Conservation (phyloP, 2,329 filamentous ascomycete species). For the Colletotrichum neosansevieriae region DNA sequence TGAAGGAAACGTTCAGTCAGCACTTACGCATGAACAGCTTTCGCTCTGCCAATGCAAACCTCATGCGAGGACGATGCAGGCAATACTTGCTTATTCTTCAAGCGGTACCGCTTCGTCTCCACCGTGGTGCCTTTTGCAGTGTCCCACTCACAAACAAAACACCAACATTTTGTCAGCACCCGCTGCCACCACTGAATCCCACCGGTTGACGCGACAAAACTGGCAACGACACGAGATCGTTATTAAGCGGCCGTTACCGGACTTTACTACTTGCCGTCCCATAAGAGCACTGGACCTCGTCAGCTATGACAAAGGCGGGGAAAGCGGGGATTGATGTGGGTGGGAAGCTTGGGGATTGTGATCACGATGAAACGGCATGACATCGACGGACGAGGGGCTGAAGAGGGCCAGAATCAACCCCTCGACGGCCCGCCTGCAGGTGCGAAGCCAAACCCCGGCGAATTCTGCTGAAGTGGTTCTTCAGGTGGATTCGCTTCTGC, state of each 20-base stretch:
- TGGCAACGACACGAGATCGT: neutral
- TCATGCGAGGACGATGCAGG: neutral
- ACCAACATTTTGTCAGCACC: neutral
- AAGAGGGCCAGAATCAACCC: neutral
- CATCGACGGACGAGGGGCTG: constrained; percentile 18
- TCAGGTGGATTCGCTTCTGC: neutral
- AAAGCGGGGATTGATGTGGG: constrained; percentile 40
- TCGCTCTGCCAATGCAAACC: too few species aligned
- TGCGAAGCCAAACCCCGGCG: neutral
- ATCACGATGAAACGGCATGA: constrained; percentile 32
- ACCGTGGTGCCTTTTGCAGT: constrained; percentile 1
- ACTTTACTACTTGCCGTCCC: neutral
- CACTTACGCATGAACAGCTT: neutral
- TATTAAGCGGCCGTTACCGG: constrained; percentile 2
- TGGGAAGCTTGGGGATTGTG: constrained; percentile 13
- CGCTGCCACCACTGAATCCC: neutral
- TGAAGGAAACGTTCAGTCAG: neutral
- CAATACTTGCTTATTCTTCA: constrained; percentile 7
- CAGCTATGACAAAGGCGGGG: constrained; percentile 52
- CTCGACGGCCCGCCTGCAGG: neutral
- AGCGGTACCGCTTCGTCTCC: neutral
- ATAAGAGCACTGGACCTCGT: constrained; percentile 36
- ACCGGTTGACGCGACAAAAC: neutral
- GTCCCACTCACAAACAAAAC: neutral
- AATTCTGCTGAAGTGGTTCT: neutral